These are phyloP conservation scores for Trichosporon asahii DNA, from an alignment of 1,284 basidiomycete genomes.

Conservation along the genomic window DNA sequence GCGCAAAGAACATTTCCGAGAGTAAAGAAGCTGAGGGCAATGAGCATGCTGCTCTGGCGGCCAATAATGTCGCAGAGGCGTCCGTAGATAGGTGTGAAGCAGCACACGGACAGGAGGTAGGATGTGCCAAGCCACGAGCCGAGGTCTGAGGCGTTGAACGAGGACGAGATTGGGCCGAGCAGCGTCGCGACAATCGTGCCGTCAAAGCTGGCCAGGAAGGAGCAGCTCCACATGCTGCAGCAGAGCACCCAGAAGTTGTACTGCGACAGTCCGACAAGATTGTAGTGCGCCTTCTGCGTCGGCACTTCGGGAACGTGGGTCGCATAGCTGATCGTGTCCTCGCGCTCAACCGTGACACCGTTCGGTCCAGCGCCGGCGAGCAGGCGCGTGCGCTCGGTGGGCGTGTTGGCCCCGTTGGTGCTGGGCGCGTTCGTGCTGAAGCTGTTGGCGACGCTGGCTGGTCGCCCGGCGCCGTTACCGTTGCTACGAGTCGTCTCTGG, in stretches of 20 bases:
- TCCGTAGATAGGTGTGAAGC: slow-evolving; percentile 85
- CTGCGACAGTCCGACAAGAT: slow-evolving; percentile 38
- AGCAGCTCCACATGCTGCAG: slow-evolving; percentile 37
- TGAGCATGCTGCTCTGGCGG: slow-evolving; percentile 66
- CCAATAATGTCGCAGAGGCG: slow-evolving; percentile 83
- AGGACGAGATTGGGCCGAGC: slow-evolving; percentile 54
- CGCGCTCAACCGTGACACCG: slow-evolving; percentile 13
- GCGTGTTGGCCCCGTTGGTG: background rate
- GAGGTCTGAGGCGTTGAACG: slow-evolving; percentile 54
- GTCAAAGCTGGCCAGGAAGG: slow-evolving; percentile 73
- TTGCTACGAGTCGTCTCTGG: background rate
- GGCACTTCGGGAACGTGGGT: slow-evolving; percentile 21
- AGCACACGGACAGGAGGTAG: slow-evolving; percentile 72
- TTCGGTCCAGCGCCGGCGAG: background rate
- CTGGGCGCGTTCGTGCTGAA: background rate
- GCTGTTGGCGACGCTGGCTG: background rate
- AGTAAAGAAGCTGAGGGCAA: slow-evolving; percentile 75
- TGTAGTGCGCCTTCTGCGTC: slow-evolving; percentile 31
- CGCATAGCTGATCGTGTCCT: slow-evolving; percentile 20
- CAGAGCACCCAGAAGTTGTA: slow-evolving; percentile 39
- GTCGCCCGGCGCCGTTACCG: background rate
- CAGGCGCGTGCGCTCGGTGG: slow-evolving; percentile 20
- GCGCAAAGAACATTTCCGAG: slow-evolving; percentile 78
- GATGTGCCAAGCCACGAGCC: slow-evolving; percentile 83
- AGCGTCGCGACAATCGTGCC: slow-evolving; percentile 61